Base-by-base conservation (phyloP, 768 basidiomycete genomes). In the Mycena albidolilacea region DNA sequence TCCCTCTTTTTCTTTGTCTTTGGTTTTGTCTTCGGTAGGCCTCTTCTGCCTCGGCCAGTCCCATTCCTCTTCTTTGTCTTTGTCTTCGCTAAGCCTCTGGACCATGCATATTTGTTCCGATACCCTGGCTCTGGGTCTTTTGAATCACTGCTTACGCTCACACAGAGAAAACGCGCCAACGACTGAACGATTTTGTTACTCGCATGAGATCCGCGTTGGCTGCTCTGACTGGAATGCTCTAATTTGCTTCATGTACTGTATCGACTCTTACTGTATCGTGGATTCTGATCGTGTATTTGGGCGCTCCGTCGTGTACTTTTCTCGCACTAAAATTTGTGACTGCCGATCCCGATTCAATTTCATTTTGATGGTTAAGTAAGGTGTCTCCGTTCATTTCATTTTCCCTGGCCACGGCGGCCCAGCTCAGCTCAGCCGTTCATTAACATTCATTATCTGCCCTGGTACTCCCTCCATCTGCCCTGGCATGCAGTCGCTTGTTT, bases 131-230 rank as follows among this genome's bases (percentile, higher is more conserved):
- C 1, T 37, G 39, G 10, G 30, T 44, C 21, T 44, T 21, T n/a
- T 70, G 50, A 43, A 57, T 19, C 0, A 15, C 19, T 48, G 37
- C 71, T 67, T 17, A 68, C 57, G 3, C 44, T 65, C 11, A 11
- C 39, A 11, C 68, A 84, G 82, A 83, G 67, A 77, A 79, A 77
- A 81, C 82, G 8, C 78, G 78, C 8, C 75, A 73, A 38, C 71
- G 68, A 30, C 60, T 79, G 48, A 41, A 66, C 44, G 67, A 81
- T 19, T 83, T 83, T 70, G 77, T 84, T 60, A 71, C 78, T 39
- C 78, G 80, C 41, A 79, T 84, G 80, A 81, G 80, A 72, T 74
- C 79, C 7, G 83, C 82, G 38, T 72, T 84, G 44, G 80, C 80
- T 72, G 80, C 81, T 67, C 76, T 82, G 0, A 80, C 79, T 46